These are phyloP conservation scores for Aspergillus quadrilineatus DNA, from an alignment of 2,329 filamentous ascomycete genomes.

Conservation along the genomic window DNA sequence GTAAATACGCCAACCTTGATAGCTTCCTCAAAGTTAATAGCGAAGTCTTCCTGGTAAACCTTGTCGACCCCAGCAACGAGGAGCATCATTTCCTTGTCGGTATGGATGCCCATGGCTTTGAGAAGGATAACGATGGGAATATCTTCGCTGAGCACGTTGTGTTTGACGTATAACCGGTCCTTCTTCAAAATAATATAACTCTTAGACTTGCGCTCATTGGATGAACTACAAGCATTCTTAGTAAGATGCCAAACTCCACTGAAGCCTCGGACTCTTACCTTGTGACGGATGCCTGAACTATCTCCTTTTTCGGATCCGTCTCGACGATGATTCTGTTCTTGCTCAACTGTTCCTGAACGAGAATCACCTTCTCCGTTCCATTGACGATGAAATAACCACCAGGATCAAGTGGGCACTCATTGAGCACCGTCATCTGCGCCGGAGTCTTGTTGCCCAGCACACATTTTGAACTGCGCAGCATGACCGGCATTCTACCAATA, in stretches of 20 bases:
- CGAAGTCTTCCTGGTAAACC: slow-evolving; percentile 89
- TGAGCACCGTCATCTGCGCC: slow-evolving; percentile 83
- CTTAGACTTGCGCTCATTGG: slow-evolving; percentile 96
- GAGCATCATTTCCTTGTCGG: slow-evolving; percentile 91
- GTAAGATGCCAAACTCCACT: background rate
- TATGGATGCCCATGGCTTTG: slow-evolving; percentile 89
- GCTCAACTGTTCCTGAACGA: slow-evolving; percentile 97
- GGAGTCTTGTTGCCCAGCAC: slow-evolving; percentile 81
- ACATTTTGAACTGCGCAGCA: slow-evolving; percentile 95
- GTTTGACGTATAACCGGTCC: slow-evolving; percentile 80
- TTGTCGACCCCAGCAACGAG: slow-evolving; percentile 85
- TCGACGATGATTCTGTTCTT: slow-evolving; percentile 99
- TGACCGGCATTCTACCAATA: slow-evolving; percentile 90
- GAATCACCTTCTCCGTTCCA: slow-evolving; percentile 96
- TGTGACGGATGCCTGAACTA: slow-evolving; percentile 93
- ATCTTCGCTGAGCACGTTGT: slow-evolving; percentile 90
- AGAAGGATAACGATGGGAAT: slow-evolving; percentile 93
- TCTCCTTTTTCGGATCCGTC: slow-evolving; percentile 83
- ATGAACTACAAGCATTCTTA: slow-evolving; percentile 65
- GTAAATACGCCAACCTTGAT: slow-evolving; percentile 82
- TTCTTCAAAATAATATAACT: slow-evolving; percentile 95
- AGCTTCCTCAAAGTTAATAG: slow-evolving; percentile 92
- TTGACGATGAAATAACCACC: slow-evolving; percentile 98
- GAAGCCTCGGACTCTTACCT: slow-evolving; percentile 39
- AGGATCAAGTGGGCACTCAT: slow-evolving; percentile 93